These are phyloP conservation scores for Chimonanthus salicifolius DNA, from an alignment of 164 flowering plant genomes.

Conservation along the genomic window DNA sequence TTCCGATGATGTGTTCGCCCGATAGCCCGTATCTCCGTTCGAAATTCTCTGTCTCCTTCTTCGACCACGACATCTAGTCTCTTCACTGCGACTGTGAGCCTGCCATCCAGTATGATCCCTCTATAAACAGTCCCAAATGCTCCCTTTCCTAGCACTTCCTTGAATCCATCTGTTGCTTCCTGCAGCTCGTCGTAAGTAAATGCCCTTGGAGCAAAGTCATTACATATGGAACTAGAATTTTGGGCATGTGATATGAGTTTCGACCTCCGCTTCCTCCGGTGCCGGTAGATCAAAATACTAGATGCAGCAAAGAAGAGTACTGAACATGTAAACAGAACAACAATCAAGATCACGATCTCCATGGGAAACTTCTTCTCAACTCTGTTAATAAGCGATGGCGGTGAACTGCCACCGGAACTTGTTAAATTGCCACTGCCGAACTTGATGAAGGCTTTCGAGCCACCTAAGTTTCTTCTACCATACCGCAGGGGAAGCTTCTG, in stretches of 20 bases:
- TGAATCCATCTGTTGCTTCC: constrained; percentile 10
- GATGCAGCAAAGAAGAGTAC: neutral
- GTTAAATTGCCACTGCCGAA: neutral
- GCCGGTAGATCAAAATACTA: neutral
- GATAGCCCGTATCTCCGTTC: constrained; percentile 1
- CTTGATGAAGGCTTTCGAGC: constrained; percentile 2
- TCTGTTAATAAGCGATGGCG: neutral
- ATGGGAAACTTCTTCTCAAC: neutral
- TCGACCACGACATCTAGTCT: constrained; percentile 9
- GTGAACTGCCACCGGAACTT: neutral
- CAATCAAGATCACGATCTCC: neutral
- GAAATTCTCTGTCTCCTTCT: constrained; percentile 18
- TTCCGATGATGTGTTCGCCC: constrained; percentile 5
- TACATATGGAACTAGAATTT: neutral
- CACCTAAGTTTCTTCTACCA: neutral
- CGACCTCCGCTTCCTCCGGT: neutral
- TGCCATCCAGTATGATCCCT: neutral
- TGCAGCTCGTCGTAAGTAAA: constrained; percentile 6
- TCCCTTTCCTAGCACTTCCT: constrained; percentile 5
- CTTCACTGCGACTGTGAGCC: constrained; percentile 14
- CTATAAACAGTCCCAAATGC: constrained; percentile 8
- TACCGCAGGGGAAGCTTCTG: constrained; percentile 13
- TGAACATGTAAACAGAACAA: neutral
- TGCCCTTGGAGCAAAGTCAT: neutral
- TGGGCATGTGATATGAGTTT: neutral